Conservation (phyloP, 2,329 filamentous ascomycete genomes). For the Thermoascus crustaceus region DNA sequence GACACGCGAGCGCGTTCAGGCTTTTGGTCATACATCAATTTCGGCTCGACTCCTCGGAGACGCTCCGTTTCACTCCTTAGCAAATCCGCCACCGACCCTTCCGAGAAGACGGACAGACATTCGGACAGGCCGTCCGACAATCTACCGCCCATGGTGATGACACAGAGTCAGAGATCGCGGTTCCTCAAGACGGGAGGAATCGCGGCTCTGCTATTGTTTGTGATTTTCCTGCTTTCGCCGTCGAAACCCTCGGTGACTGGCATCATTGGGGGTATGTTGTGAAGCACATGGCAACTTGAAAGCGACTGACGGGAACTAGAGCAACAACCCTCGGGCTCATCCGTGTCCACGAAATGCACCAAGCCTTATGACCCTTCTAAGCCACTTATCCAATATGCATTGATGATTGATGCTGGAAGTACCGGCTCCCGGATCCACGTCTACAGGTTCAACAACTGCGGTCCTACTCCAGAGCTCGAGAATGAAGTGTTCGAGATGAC, state of each 20-base stretch:
- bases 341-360: conserved; percentile 64
- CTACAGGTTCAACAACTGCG: conserved; percentile 99
- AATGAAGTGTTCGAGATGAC: conserved; percentile 91
- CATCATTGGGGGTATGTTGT: conserved; percentile 16
- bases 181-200: conserved; percentile 56
- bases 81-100: conserved; percentile 34
- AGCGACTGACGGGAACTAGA: conserved; percentile 8
- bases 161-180: conserved; percentile 52
- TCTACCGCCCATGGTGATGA: conserved; percentile 43
- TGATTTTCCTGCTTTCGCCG: conserved; percentile 48
- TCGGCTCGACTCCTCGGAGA: conserved; percentile 38
- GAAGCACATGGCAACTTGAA: background rate
- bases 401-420: conserved; percentile 98
- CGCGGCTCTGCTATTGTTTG: conserved; percentile 48
- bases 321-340: conserved; percentile 29
- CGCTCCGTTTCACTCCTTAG: conserved; percentile 47
- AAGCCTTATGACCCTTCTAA: conserved; percentile 80
- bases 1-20: conserved; percentile 42
- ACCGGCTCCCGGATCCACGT: conserved; percentile 97
- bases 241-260: conserved; percentile 21
- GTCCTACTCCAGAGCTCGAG: conserved; percentile 87
- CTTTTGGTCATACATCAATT: conserved; percentile 48
- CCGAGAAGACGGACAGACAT: conserved; percentile 41
- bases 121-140: conserved; percentile 29
- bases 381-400: conserved; percentile 90